phyloP scores from a whole-genome alignment of 805 yeast species.

The Sungouiella thailandica region DNA sequence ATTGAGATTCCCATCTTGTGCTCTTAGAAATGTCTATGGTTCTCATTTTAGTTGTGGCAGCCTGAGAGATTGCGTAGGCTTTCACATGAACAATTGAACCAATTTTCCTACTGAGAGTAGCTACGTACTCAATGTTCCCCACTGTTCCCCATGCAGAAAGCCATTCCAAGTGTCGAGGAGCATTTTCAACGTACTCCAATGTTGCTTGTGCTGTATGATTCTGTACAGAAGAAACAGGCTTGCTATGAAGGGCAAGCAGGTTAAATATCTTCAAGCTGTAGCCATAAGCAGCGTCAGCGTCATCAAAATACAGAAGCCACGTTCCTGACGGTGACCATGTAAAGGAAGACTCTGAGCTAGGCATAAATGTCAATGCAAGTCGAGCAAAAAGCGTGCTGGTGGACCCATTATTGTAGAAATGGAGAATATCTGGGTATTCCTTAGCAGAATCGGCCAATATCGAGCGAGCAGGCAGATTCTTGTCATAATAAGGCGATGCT shows the following conservation, averaged over 20 bases:
- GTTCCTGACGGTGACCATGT: constrained; percentile 31
- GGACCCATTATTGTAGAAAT: constrained; percentile 32
- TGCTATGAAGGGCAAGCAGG: constrained; percentile 20
- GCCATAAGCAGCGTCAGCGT: constrained; percentile 20
- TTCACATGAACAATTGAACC: constrained; percentile 2
- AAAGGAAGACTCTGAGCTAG: constrained; percentile 10
- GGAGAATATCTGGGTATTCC: constrained; percentile 12
- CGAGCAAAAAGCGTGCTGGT: constrained; percentile 20
- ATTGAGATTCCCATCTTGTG: constrained; percentile 1
- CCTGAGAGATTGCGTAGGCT: constrained; percentile 1
- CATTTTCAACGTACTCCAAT: not conserved
- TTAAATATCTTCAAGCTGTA: constrained; percentile 24
- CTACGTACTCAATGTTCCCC: constrained; percentile 2
- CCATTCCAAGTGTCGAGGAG: constrained; percentile 1
- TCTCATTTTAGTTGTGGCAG: not conserved
- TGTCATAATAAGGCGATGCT: constrained; percentile 18
- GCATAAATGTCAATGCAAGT: constrained; percentile 19
- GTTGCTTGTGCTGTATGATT: constrained; percentile 7
- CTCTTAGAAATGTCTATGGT: constrained; percentile 1
- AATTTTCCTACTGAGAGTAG: too few relatives aligned
- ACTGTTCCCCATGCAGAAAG: constrained; percentile 4
- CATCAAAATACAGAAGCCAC: constrained; percentile 29
- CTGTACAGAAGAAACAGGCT: not conserved
- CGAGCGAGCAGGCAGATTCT: constrained; percentile 8
- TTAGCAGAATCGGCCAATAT: constrained; percentile 2